phyloP scores from a whole-genome alignment of 306 rosid genomes.

The Acmispon strigosus region DNA sequence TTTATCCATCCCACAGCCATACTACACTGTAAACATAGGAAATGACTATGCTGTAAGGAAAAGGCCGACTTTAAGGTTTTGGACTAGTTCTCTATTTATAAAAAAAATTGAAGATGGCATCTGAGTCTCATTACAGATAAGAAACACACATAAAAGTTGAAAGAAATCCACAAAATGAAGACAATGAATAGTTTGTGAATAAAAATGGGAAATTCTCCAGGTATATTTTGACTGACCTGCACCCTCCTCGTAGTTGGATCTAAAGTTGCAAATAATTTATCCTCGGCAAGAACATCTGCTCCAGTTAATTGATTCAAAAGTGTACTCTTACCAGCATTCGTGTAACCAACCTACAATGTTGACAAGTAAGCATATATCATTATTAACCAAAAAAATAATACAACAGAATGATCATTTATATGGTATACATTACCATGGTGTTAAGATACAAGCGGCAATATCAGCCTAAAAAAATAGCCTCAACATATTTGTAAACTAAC shows the following conservation, averaged over 20 bases:
- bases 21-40: neutral
- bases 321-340: slow-evolving; percentile 98
- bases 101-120: slow-evolving; percentile 8
- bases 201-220: slow-evolving; percentile 1
- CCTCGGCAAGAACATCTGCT: slow-evolving; percentile 94
- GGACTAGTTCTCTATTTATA: neutral
- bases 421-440: neutral
- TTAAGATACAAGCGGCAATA: slow-evolving; percentile 5
- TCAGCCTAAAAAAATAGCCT: slow-evolving; percentile 1
- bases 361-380: slow-evolving; percentile 6
- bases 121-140: slow-evolving; percentile 1
- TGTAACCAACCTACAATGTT: slow-evolving; percentile 82
- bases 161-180: neutral
- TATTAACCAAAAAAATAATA: neutral
- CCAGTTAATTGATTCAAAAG: slow-evolving; percentile 89
- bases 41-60: neutral
- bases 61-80: neutral
- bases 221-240: slow-evolving; percentile 54
- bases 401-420: neutral
- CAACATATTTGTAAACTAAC: slow-evolving; percentile 32
- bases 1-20: slow-evolving; percentile 9
- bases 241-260: slow-evolving; percentile 99
- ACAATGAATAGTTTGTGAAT: neutral
- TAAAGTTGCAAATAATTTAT: slow-evolving; percentile 89
- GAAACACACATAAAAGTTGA: slow-evolving; percentile 9